Evolutionary conservation across 1,284 basidiomycete species (phyloP).

Genomic region (Xanthoconium separans): DNA sequence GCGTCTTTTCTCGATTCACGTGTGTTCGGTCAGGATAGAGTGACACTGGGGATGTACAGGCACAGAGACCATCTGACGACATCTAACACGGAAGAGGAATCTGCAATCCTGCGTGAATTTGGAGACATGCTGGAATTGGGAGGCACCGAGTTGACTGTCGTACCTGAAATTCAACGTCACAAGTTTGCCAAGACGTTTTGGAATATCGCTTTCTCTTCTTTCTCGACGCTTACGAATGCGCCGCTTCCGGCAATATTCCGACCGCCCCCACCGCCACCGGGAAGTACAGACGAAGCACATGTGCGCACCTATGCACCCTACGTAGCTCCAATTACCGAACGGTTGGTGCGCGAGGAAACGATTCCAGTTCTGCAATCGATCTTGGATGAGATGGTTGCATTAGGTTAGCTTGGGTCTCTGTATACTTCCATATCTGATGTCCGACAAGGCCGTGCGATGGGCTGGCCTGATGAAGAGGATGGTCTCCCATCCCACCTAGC

Average conservation of each 20-base stretch:
- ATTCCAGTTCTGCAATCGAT: slow-evolving; percentile 47
- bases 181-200: slow-evolving; percentile 68
- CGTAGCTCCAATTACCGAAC: slow-evolving; percentile 42
- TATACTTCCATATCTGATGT: slow-evolving; percentile 1
- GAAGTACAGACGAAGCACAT: slow-evolving; percentile 20
- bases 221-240: slow-evolving; percentile 51
- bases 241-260: slow-evolving; percentile 55
- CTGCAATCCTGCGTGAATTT: slow-evolving; percentile 45
- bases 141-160: slow-evolving; percentile 48
- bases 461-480: slow-evolving; percentile 43
- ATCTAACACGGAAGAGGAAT: slow-evolving; percentile 45
- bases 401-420: slow-evolving; percentile 34
- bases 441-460: slow-evolving; percentile 45
- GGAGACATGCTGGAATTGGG: slow-evolving; percentile 45
- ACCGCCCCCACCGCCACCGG: slow-evolving; percentile 33
- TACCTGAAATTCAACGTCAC: slow-evolving; percentile 57
- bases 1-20: not conserved
- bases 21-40: slow-evolving; percentile 41
- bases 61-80: slow-evolving; percentile 41
- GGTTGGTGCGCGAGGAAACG: slow-evolving; percentile 45
- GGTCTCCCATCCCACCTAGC: slow-evolving; percentile 45
- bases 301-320: slow-evolving; percentile 36
- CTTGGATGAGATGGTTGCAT: slow-evolving; percentile 45
- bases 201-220: slow-evolving; percentile 58
- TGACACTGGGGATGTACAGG: slow-evolving; percentile 55